phyloP scores from a whole-genome alignment of 345 rosid species.

The Microcos paniculata region DNA sequence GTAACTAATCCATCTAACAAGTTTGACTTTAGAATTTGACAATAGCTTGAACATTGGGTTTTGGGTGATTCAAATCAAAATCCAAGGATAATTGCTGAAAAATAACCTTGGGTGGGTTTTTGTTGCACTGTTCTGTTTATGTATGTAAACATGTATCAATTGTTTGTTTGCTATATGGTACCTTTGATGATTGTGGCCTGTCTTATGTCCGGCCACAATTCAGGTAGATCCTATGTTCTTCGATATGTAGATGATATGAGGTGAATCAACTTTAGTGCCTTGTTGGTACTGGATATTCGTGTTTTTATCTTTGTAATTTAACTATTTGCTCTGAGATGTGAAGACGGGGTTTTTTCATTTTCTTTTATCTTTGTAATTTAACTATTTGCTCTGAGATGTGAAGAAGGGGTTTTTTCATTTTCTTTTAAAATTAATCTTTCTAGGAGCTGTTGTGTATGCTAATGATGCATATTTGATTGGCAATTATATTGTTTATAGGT shows the following conservation, averaged over 20 bases:
- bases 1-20: neutral
- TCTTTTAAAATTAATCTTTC: neutral
- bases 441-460: conserved; percentile 1
- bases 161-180: neutral
- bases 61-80: neutral
- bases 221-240: neutral
- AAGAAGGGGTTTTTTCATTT: neutral
- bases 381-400: neutral
- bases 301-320: neutral
- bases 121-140: neutral
- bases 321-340: neutral
- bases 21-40: neutral
- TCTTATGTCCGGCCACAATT: neutral
- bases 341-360: neutral
- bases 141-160: neutral
- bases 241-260: neutral
- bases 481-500: conserved; percentile 46
- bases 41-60: neutral
- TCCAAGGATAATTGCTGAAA: neutral
- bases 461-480: neutral
- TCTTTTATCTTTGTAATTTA: neutral
- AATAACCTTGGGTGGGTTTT: neutral
- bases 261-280: neutral
- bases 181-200: neutral
- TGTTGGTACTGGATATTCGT: neutral